Evolutionary conservation across 371 early-diverging fungal species (phyloP).

Genomic region (Cokeromyces recurvatus): DNA sequence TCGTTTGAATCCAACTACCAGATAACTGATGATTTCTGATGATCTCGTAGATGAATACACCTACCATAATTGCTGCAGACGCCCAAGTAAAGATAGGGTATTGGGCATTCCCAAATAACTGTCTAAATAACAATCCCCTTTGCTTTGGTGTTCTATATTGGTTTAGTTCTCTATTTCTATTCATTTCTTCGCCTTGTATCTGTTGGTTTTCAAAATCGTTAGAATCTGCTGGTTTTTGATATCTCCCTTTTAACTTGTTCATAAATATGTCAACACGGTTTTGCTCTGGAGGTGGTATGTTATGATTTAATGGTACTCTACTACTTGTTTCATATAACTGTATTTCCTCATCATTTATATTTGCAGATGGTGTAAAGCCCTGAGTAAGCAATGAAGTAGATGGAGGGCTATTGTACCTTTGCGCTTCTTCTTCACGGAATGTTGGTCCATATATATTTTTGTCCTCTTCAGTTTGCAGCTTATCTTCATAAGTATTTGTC

Average conservation of each 20-base stretch:
- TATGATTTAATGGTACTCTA: not conserved
- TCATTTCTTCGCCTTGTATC: not conserved
- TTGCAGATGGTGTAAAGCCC: conserved; percentile 8
- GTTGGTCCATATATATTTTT: conserved; percentile 1
- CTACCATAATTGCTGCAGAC: conserved; percentile 36
- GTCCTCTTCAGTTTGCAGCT: not conserved
- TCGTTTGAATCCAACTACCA: conserved; percentile 15
- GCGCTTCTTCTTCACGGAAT: conserved; percentile 4
- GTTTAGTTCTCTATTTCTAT: not conserved
- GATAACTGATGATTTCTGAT: conserved; percentile 24
- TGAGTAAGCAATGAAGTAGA: not conserved
- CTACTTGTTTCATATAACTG: conserved; percentile 1
- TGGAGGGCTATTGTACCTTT: not conserved
- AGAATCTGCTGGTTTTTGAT: not conserved
- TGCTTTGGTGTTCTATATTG: conserved; percentile 2
- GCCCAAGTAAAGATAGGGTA: conserved; percentile 39
- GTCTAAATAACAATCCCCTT: conserved; percentile 3
- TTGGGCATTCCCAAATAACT: conserved; percentile 6
- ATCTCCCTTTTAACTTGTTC: conserved; percentile 6
- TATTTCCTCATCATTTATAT: not conserved
- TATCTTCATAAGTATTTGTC: not conserved
- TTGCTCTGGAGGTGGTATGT: conserved; percentile 2
- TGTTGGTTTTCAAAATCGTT: conserved; percentile 1
- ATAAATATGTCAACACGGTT: conserved; percentile 10
- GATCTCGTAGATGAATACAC: conserved; percentile 40